A percentile compares a stretch with the other conserved stretches of the same genome.
These are phyloP conservation scores for Omphalotus guepiniiformis DNA, from an alignment of 768 basidiomycete species.

Conservation along the genomic window DNA sequence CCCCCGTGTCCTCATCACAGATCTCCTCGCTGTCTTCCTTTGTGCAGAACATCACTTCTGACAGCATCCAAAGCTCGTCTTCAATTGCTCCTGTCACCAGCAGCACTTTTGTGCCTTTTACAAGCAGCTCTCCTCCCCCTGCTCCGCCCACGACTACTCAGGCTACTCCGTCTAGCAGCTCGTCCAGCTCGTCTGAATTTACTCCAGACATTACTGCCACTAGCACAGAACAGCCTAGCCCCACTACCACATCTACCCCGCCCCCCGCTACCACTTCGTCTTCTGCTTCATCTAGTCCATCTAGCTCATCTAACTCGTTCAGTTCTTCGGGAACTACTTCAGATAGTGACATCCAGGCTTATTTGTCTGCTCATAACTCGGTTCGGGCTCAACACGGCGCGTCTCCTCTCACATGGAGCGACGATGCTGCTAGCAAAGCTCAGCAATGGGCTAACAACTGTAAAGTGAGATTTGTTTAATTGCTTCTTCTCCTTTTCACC, in stretches of 20 bases:
- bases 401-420: conserved; percentile 56
- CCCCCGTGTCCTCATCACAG: not conserved
- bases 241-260: conserved; percentile 16
- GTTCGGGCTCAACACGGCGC: conserved; percentile 65
- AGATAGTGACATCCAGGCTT: conserved; percentile 44
- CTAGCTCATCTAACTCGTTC: conserved; percentile 9
- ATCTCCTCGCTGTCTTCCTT: conserved; percentile 12
- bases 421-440: conserved; percentile 55
- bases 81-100: conserved; percentile 12
- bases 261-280: conserved; percentile 12
- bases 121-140: conserved; percentile 8
- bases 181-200: conserved; percentile 6
- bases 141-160: conserved; percentile 12
- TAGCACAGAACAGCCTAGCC: conserved; percentile 12
- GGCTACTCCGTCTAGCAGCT: conserved; percentile 9
- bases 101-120: conserved; percentile 15
- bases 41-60: too few species aligned
- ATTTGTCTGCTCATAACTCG: conserved; percentile 59
- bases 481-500: too few species aligned
- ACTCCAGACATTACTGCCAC: conserved; percentile 15
- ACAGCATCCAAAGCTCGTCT: not conserved
- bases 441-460: conserved; percentile 69
- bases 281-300: conserved; percentile 11
- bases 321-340: conserved; percentile 20
- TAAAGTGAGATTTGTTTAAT: too few species aligned